Percentiles rank a stretch among this genome's conserved stretches.
Evolutionary conservation across 805 yeast genomes (phyloP).

Genomic region (Candida loeiensis): DNA sequence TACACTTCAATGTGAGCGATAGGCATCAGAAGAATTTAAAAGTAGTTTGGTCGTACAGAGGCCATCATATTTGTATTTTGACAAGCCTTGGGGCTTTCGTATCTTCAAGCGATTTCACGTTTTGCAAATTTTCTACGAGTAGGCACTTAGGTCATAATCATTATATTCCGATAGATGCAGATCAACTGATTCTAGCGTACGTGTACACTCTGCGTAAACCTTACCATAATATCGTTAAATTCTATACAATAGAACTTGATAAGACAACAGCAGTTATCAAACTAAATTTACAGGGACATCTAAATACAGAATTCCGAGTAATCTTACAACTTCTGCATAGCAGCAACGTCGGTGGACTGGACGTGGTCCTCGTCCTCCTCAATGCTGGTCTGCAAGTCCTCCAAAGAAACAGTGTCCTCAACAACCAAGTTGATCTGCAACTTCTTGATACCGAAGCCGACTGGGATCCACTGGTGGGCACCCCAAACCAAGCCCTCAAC

Average conservation of each 20-base stretch:
- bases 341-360: slow-evolving; percentile 98
- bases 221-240: slow-evolving; percentile 9
- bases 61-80: not conserved
- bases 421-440: slow-evolving; percentile 97
- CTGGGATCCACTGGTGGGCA: slow-evolving; percentile 92
- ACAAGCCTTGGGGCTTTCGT: no score
- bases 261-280: slow-evolving; percentile 9
- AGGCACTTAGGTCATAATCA: no score
- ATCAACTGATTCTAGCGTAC: no score
- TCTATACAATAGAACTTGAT: slow-evolving; percentile 22
- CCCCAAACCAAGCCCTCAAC: slow-evolving; percentile 98
- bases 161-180: no score
- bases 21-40: no score
- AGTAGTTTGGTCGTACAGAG: no score
- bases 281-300: slow-evolving; percentile 8
- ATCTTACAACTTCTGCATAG: slow-evolving; percentile 90
- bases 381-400: slow-evolving; percentile 72
- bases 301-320: slow-evolving; percentile 3
- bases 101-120: no score
- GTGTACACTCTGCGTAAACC: slow-evolving; percentile 8
- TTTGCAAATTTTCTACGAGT: no score
- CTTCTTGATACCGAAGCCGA: slow-evolving; percentile 99
- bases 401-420: slow-evolving; percentile 94
- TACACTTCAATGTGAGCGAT: not conserved
- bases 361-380: slow-evolving; percentile 98